A percentile compares a stretch with the other conserved stretches of the same genome.
Evolutionary conservation across 306 rosid genomes (phyloP).

Genomic region (Prunus mira): DNA sequence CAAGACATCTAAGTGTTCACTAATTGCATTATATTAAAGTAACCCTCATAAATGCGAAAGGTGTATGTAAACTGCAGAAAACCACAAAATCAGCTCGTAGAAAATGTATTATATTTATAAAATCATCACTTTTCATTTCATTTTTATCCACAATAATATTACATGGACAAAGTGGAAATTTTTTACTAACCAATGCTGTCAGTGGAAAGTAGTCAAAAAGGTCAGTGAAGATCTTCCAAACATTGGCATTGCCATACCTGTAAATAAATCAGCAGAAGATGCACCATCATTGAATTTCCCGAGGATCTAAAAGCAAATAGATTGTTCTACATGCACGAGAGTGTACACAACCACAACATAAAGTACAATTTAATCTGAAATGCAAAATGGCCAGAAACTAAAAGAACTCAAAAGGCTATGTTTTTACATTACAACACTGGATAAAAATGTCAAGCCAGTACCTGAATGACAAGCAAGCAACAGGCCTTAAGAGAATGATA

Average conservation of each 20-base stretch:
- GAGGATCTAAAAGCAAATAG: not conserved
- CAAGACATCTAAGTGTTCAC: not conserved
- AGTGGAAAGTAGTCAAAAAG: constrained; percentile 95
- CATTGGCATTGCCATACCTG: constrained; percentile 98
- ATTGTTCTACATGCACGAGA: not conserved
- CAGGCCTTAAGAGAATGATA: not conserved
- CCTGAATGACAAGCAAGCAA: not conserved
- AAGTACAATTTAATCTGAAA: not conserved
- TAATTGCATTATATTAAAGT: not conserved
- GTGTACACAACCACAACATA: not conserved
- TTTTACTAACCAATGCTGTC: constrained; percentile 93
- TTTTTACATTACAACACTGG: not conserved
- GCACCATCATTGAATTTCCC: constrained; percentile 21
- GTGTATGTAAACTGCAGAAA: not conserved
- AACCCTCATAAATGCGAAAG: not conserved
- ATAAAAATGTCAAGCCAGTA: not conserved
- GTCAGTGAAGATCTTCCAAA: constrained; percentile 98
- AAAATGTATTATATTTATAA: not conserved
- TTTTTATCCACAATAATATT: not conserved
- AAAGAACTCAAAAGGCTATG: not conserved
- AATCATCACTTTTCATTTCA: not conserved
- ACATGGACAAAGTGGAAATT: constrained; percentile 2
- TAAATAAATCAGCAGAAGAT: constrained; percentile 18
- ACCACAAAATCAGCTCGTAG: not conserved
- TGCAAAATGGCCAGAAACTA: not conserved